A percentile compares a stretch with the other conserved stretches of the same genome.
Conservation (phyloP, 805 yeast genomes). For the Ogataea trehaloabstinens region DNA sequence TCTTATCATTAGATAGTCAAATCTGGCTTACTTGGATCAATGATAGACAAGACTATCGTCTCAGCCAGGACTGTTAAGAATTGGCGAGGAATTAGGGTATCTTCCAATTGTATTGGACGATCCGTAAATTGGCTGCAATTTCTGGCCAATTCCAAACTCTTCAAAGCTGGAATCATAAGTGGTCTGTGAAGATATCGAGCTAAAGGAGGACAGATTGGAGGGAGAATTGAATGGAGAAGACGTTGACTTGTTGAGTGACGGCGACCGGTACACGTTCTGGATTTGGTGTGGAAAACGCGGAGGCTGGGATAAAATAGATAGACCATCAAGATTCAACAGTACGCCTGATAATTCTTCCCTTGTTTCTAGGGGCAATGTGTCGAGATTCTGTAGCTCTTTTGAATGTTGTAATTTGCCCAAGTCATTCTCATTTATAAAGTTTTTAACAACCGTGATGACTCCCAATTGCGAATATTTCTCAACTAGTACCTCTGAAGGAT, state of each 20-base stretch:
- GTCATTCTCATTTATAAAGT: constrained; percentile 28
- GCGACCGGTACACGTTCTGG: constrained; percentile 20
- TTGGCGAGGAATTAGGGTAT: constrained; percentile 27
- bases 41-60: background rate
- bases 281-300: constrained; percentile 13
- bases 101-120: constrained; percentile 10
- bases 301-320: constrained; percentile 12
- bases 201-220: constrained; percentile 32
- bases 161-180: constrained; percentile 29
- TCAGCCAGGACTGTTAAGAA: constrained; percentile 16
- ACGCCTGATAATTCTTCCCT: constrained; percentile 18
- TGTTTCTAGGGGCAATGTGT: constrained; percentile 8
- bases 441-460: constrained; percentile 45
- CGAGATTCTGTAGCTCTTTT: constrained; percentile 20
- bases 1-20: constrained; percentile 1
- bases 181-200: constrained; percentile 31
- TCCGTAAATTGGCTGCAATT: constrained; percentile 7
- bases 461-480: constrained; percentile 53
- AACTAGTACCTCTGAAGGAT: constrained; percentile 50
- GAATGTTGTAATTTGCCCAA: constrained; percentile 16
- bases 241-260: constrained; percentile 20
- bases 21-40: constrained; percentile 2
- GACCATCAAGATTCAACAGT: constrained; percentile 15
- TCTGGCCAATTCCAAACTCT: constrained; percentile 15
- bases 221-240: constrained; percentile 31